Conservation (phyloP, 2,329 filamentous ascomycete species). For the Penicillium sumatraense region DNA sequence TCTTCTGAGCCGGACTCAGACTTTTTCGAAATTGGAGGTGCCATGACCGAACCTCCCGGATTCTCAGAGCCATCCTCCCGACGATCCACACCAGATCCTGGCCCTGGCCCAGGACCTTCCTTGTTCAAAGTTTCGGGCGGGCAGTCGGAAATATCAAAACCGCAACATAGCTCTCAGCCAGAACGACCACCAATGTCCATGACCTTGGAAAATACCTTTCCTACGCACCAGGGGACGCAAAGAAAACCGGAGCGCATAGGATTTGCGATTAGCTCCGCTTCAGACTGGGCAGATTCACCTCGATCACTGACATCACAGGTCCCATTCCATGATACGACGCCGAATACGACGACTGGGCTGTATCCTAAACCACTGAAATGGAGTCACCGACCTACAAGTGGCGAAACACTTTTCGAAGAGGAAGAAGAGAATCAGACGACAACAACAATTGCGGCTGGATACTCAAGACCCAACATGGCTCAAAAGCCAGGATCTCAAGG, state of each 20-base stretch:
- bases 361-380: constrained; percentile 45
- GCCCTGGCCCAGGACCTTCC: constrained; percentile 10
- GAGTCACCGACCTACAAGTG: constrained; percentile 36
- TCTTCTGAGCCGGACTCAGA: constrained; percentile 26
- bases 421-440: constrained; percentile 26
- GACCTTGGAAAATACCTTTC: constrained; percentile 26
- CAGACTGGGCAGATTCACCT: constrained; percentile 35
- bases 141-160: constrained; percentile 26
- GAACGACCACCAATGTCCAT: constrained; percentile 26
- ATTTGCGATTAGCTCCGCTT: constrained; percentile 24
- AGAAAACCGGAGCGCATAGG: constrained; percentile 20
- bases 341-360: constrained; percentile 37
- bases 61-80: constrained; percentile 33
- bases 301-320: constrained; percentile 39
- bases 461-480: background rate
- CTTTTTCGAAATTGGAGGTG: constrained; percentile 44
- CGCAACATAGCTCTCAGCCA: constrained; percentile 9
- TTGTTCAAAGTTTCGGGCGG: constrained; percentile 6
- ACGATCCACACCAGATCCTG: constrained; percentile 20
- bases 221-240: background rate
- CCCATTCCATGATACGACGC: constrained; percentile 41
- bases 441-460: background rate
- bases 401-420: constrained; percentile 45
- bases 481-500: constrained; percentile 8
- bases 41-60: constrained; percentile 42